phyloP scores from a whole-genome alignment of 73 alveolate genomes.

The Diophrys appendiculata region DNA sequence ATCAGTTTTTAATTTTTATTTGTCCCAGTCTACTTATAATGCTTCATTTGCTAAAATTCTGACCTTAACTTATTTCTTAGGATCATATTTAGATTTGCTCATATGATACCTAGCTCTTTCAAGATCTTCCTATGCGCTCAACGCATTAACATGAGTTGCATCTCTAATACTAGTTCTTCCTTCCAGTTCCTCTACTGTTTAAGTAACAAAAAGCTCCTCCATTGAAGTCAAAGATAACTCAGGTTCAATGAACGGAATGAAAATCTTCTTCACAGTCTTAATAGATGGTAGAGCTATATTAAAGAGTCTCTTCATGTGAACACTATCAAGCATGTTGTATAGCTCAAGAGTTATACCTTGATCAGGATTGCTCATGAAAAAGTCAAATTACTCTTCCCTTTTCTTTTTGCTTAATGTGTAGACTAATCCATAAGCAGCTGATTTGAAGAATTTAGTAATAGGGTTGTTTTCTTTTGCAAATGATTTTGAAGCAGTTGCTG shows the following conservation, averaged over 20 bases:
- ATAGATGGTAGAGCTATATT: background rate
- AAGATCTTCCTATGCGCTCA: too few relatives aligned
- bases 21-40: background rate
- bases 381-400: slow-evolving; percentile 14
- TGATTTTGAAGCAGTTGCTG: background rate
- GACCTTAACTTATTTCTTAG: slow-evolving; percentile 7
- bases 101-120: background rate
- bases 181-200: background rate
- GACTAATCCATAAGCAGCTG: slow-evolving; percentile 13
- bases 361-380: slow-evolving; percentile 20
- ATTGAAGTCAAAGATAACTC: background rate
- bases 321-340: slow-evolving; percentile 6
- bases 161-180: background rate
- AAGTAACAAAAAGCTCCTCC: background rate
- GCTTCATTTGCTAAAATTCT: slow-evolving; percentile 8
- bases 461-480: background rate
- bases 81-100: background rate
- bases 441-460: background rate
- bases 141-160: too few relatives aligned
- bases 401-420: slow-evolving; percentile 11
- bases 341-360: background rate
- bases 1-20: background rate
- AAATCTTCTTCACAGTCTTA: background rate
- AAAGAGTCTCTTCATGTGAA: slow-evolving; percentile 26
- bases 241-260: background rate